phyloP scores from a whole-genome alignment of 1,284 basidiomycete genomes.

The Ceratobasidium theobromae region DNA sequence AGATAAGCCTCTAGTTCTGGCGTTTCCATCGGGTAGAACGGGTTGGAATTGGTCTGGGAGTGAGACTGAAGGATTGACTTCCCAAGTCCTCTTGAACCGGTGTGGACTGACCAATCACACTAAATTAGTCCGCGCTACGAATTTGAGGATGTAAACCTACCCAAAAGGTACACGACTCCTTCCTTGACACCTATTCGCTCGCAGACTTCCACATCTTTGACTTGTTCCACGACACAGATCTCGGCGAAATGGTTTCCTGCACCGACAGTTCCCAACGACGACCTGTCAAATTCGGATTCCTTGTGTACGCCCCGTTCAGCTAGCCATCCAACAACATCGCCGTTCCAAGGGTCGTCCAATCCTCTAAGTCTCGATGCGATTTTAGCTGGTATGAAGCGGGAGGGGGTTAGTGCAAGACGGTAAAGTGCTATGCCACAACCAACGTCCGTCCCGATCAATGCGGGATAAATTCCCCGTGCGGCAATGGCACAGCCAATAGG shows the following conservation, averaged over 20 bases:
- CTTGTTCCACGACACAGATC: slow-evolving; percentile 43
- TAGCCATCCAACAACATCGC: slow-evolving; percentile 43
- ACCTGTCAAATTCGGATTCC: slow-evolving; percentile 42
- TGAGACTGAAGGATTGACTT: slow-evolving; percentile 43
- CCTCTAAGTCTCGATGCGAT: slow-evolving; percentile 42
- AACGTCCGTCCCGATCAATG: slow-evolving; percentile 47
- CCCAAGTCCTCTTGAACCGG: slow-evolving; percentile 46
- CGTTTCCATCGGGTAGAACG: slow-evolving; percentile 42
- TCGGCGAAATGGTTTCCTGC: slow-evolving; percentile 48
- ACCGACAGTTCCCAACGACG: slow-evolving; percentile 45
- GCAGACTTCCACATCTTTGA: slow-evolving; percentile 41
- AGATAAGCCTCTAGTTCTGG: slow-evolving; percentile 42
- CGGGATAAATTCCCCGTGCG: slow-evolving; percentile 45
- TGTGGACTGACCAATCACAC: slow-evolving; percentile 42
- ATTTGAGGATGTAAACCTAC: slow-evolving; percentile 36
- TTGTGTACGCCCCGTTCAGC: slow-evolving; percentile 42
- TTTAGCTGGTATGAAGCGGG: slow-evolving; percentile 35
- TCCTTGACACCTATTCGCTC: slow-evolving; percentile 39
- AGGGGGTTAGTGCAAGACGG: slow-evolving; percentile 41
- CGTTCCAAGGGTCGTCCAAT: slow-evolving; percentile 46
- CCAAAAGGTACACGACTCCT: slow-evolving; percentile 43
- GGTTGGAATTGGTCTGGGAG: slow-evolving; percentile 42
- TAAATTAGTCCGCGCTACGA: background rate
- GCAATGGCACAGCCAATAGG: slow-evolving; percentile 45
- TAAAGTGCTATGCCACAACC: slow-evolving; percentile 48